These are phyloP conservation scores for Porpolomopsis calyptriformis DNA, from an alignment of 768 basidiomycete species.

Conservation along the genomic window DNA sequence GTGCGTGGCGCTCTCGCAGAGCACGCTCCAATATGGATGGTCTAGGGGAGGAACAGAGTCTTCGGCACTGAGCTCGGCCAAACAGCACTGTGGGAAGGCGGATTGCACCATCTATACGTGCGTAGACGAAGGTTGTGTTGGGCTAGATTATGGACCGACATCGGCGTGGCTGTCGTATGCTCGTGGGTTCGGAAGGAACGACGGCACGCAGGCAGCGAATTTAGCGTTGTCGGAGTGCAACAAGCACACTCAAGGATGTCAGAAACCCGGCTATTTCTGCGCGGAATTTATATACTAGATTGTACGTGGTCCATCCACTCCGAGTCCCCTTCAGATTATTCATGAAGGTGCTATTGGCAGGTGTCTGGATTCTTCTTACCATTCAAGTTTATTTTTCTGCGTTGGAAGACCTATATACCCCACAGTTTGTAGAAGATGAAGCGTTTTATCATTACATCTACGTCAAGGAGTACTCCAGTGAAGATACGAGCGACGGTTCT, in stretches of 20 bases:
- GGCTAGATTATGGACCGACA: conserved; percentile 7
- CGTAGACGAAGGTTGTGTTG: conserved; percentile 8
- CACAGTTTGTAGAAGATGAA: too few relatives aligned
- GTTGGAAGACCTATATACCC: too few relatives aligned
- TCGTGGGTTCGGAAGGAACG: conserved; percentile 8
- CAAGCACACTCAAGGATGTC: conserved; percentile 4
- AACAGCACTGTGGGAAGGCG: conserved; percentile 7
- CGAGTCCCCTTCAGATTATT: too few relatives aligned
- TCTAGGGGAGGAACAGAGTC: conserved; percentile 8
- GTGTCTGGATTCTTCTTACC: too few relatives aligned
- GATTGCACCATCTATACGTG: conserved; percentile 10
- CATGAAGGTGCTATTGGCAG: too few relatives aligned
- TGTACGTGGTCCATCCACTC: too few relatives aligned
- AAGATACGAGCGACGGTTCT: too few relatives aligned
- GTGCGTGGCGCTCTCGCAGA: conserved; percentile 8
- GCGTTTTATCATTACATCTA: too few relatives aligned
- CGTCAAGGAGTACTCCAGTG: too few relatives aligned
- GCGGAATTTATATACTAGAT: conserved; percentile 6
- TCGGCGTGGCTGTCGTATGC: conserved; percentile 8
- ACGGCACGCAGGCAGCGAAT: conserved; percentile 8
- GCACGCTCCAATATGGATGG: conserved; percentile 9
- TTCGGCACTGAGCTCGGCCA: conserved; percentile 7
- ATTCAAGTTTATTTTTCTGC: too few relatives aligned
- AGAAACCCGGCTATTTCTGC: conserved; percentile 8
- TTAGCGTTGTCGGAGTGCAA: conserved; percentile 5